A percentile compares a stretch with the other conserved stretches of the same genome.
phyloP scores from a whole-genome alignment of 2,329 filamentous ascomycete species.

The Botrytis galanthina region DNA sequence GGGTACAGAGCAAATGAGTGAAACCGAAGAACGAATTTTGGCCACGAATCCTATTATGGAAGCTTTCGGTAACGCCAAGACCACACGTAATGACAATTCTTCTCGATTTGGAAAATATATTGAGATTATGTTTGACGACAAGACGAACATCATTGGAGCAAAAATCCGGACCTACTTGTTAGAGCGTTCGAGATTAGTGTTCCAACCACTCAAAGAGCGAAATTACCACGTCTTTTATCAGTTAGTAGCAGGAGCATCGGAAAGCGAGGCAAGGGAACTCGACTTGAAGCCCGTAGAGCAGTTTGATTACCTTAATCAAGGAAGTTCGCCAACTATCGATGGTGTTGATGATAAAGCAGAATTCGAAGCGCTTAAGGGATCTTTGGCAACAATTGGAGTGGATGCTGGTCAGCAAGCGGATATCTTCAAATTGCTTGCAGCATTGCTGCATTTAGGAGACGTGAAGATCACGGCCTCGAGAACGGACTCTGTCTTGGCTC shows the following conservation, averaged over 20 bases:
- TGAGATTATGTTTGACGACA: slow-evolving; percentile 97
- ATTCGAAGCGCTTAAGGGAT: slow-evolving; percentile 83
- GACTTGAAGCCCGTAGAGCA: slow-evolving; percentile 79
- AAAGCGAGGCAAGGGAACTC: slow-evolving; percentile 76
- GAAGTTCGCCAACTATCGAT: slow-evolving; percentile 84
- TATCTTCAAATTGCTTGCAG: slow-evolving; percentile 88
- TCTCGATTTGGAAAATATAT: slow-evolving; percentile 99
- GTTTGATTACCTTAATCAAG: slow-evolving; percentile 95
- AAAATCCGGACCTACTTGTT: slow-evolving; percentile 95
- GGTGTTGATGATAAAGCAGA: slow-evolving; percentile 95
- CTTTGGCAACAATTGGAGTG: slow-evolving; percentile 85
- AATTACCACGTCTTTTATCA: slow-evolving; percentile 99
- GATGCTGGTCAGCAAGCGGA: slow-evolving; percentile 68
- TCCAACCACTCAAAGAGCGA: slow-evolving; percentile 94
- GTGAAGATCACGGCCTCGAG: slow-evolving; percentile 91
- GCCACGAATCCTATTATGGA: slow-evolving; percentile 99
- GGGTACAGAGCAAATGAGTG: slow-evolving; percentile 81
- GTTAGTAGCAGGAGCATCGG: slow-evolving; percentile 85
- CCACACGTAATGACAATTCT: slow-evolving; percentile 98
- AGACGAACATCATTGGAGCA: slow-evolving; percentile 94
- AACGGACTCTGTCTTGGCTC: slow-evolving; percentile 78
- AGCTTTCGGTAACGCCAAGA: slow-evolving; percentile 98
- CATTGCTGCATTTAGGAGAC: slow-evolving; percentile 90
- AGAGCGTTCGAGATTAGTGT: slow-evolving; percentile 92
- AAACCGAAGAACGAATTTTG: slow-evolving; percentile 97